Evolutionary conservation across 2,329 filamentous ascomycete genomes (phyloP), one percentile per base, ranked within the genome.

Genomic region (Dothidotthia symphoricarpi): DNA sequence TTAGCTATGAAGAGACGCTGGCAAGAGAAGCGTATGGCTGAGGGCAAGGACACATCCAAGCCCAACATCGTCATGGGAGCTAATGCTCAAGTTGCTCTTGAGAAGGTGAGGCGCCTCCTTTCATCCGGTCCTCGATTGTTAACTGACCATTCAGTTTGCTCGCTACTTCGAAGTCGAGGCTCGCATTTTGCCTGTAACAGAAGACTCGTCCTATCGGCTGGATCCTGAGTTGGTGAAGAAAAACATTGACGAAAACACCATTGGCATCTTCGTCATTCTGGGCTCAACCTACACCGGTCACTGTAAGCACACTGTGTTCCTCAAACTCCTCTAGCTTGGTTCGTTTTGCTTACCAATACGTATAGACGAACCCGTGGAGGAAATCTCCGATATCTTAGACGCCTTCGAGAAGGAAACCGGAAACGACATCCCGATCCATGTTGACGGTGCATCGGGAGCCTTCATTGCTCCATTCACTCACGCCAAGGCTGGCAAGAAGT

Each of bases 1-100:
- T 67, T 87, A 14, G 83, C 83, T 3, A 86, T 88, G 83, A 53
- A 53, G 37, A 73, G 82, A n/a, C 72, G 80, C 14, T 87, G 83
- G 84, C 81, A 86, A 59, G 78, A 85, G 53, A 76, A 75, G 50
- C 73, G 82, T 16, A 70, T 67, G 38, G 73, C 70, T 0, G 75
- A 74, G 25, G 81, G 82, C 11, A 85, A 86, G 45, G 80, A 83
- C 47, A 77, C 73, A 1, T 71, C 66, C 1, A 79, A 76, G 22
- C 84, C 84, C 1, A 88, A 87, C 55, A 86, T 88, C 47, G 71
- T 88, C 54, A 87, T 88, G 83, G 83, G 82, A 1, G 74, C 80
- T 16, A 86, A 86, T 49, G 83, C 83, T 2, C 84, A 87, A 64
- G 83, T 87, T 0, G 83, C 83, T 0, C 71, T 86, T 28, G 80